Percentiles rank a stretch among this genome's conserved stretches.
These are phyloP conservation scores for Neonectria hederae DNA, from an alignment of 2,329 filamentous ascomycete genomes.

Conservation along the genomic window DNA sequence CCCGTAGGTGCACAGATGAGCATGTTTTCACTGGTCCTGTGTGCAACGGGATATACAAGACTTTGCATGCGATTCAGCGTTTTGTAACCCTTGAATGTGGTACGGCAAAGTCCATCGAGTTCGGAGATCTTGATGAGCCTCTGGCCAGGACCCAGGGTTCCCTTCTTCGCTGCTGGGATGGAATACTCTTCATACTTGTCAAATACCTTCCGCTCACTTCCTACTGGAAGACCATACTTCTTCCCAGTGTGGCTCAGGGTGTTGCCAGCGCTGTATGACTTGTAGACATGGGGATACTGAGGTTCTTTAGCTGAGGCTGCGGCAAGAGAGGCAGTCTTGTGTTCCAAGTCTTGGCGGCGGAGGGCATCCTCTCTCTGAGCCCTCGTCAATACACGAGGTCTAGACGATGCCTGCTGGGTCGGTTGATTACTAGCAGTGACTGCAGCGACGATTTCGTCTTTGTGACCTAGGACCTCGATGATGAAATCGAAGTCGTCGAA, in stretches of 20 bases:
- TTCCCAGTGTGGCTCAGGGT: constrained; percentile 81
- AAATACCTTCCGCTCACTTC: constrained; percentile 74
- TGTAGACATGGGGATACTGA: constrained; percentile 94
- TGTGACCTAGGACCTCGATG: constrained; percentile 85
- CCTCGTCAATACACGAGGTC: constrained; percentile 71
- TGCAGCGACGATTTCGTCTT: constrained; percentile 70
- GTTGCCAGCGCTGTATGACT: constrained; percentile 83
- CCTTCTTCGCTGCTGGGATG: constrained; percentile 84
- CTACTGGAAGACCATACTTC: constrained; percentile 83
- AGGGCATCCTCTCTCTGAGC: constrained; percentile 83
- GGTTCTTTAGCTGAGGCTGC: constrained; percentile 77
- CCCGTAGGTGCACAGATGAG: constrained; percentile 97
- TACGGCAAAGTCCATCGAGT: constrained; percentile 86
- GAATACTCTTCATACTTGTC: constrained; percentile 89
- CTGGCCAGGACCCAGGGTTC: constrained; percentile 75
- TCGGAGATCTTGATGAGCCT: constrained; percentile 81
- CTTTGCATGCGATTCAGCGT: constrained; percentile 98
- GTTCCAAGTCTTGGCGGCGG: constrained; percentile 78
- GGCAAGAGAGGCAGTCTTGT: constrained; percentile 80
- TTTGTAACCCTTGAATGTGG: constrained; percentile 96
- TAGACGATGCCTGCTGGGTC: constrained; percentile 50
- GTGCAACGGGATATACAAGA: constrained; percentile 92
- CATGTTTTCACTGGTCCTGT: constrained; percentile 98
- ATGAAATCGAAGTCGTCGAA: constrained; percentile 95
- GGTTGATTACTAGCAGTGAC: constrained; percentile 47